Conservation (phyloP, 305 asterid genomes). For the Rubia balearica region DNA sequence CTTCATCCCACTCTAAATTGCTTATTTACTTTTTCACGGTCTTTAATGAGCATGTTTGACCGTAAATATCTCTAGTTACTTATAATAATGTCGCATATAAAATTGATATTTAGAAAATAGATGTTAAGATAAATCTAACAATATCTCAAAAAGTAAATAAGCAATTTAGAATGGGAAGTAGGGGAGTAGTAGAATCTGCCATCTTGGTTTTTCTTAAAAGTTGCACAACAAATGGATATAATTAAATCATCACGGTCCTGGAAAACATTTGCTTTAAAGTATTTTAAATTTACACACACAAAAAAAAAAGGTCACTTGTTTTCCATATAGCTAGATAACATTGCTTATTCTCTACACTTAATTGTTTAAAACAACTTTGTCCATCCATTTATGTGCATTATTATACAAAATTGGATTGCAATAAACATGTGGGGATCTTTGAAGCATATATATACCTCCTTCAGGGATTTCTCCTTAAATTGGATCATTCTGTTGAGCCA, state of each 20-base stretch:
- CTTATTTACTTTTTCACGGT: too few species aligned
- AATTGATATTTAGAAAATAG: too few species aligned
- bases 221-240: neutral
- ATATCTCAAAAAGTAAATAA: too few species aligned
- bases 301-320: neutral
- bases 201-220: neutral
- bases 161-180: too few species aligned
- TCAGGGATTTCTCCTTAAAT: slow-evolving; percentile 87
- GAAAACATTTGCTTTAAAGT: neutral
- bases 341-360: neutral
- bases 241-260: neutral
- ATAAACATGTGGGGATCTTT: slow-evolving; percentile 14
- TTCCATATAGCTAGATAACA: neutral
- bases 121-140: too few species aligned
- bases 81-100: too few species aligned
- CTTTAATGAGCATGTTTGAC: too few species aligned
- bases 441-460: slow-evolving; percentile 54
- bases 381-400: too few species aligned
- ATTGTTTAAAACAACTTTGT: neutral
- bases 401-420: neutral
- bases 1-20: too few species aligned
- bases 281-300: neutral
- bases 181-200: too few species aligned
- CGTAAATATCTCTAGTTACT: too few species aligned
- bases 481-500: slow-evolving; percentile 97